Evolutionary conservation across 1,139 yeast species (phyloP).

Genomic region (Hemisphaericaspora subhashii): DNA sequence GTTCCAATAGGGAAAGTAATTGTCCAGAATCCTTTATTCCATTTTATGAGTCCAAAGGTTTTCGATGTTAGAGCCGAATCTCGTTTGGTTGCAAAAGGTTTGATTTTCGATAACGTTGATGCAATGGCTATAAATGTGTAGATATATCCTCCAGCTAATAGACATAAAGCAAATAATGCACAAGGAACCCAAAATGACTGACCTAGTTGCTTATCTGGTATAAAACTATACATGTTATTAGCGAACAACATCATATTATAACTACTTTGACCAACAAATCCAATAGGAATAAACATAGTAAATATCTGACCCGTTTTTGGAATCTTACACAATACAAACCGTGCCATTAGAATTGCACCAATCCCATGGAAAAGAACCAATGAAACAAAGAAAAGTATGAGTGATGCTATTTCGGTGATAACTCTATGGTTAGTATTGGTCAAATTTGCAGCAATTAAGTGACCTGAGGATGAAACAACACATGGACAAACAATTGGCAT

Average conservation of each 20-base stretch:
- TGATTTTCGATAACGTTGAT: conserved; percentile 38
- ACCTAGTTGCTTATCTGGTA: conserved; percentile 13
- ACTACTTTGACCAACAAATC: conserved; percentile 72
- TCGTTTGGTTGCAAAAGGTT: conserved; percentile 28
- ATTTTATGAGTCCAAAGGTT: conserved; percentile 36
- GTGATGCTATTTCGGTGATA: conserved; percentile 12
- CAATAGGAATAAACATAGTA: conserved; percentile 28
- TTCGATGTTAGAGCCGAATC: conserved; percentile 20
- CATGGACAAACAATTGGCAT: conserved; percentile 14
- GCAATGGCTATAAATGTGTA: conserved; percentile 55
- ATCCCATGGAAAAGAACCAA: conserved; percentile 12
- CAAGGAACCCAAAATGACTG: conserved; percentile 16
- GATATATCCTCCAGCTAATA: conserved; percentile 62
- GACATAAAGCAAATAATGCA: conserved; percentile 40
- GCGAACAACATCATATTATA: conserved; percentile 65
- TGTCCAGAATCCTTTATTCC: conserved; percentile 75
- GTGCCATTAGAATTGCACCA: conserved; percentile 11
- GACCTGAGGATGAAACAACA: conserved; percentile 14
- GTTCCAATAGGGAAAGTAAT: conserved; percentile 91
- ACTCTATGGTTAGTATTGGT: conserved; percentile 8
- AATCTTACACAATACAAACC: conserved; percentile 11
- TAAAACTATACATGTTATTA: conserved; percentile 25
- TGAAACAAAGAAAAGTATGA: conserved; percentile 12
- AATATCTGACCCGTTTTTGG: conserved; percentile 13
- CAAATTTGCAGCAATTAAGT: conserved; percentile 11